Evolutionary conservation across 179 eudicot genomes (phyloP).

Genomic region (Corrigiola litoralis): DNA sequence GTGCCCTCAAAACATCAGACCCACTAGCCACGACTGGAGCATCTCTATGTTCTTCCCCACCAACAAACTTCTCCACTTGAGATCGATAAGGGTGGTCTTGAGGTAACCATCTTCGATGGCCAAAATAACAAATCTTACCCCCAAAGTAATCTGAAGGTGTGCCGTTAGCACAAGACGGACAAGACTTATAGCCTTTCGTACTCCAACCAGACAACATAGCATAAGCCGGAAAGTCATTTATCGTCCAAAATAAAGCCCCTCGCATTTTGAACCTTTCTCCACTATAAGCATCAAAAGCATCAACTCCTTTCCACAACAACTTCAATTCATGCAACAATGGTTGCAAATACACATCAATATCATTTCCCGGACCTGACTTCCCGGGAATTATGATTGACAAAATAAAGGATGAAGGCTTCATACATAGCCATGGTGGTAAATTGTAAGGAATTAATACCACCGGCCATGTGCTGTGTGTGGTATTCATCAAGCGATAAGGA

Average conservation of each 20-base stretch:
- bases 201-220: slow-evolving; percentile 15
- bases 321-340: slow-evolving; percentile 5
- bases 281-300: background rate
- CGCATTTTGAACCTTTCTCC: background rate
- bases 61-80: background rate
- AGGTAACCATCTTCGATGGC: background rate
- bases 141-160: background rate
- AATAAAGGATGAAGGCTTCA: slow-evolving; percentile 5
- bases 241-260: slow-evolving; percentile 7
- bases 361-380: background rate
- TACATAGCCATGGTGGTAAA: slow-evolving; percentile 8
- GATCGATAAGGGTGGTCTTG: background rate
- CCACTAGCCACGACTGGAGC: background rate
- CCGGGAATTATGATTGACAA: background rate
- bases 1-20: background rate
- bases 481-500: slow-evolving; percentile 9
- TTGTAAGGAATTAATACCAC: slow-evolving; percentile 3
- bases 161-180: background rate
- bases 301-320: background rate
- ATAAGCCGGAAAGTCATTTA: slow-evolving; percentile 11
- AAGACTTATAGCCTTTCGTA: background rate
- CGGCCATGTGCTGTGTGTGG: background rate
- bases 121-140: slow-evolving; percentile 4
- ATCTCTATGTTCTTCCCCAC: background rate
- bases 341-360: slow-evolving; percentile 6